Percentiles rank a stretch among this genome's conserved stretches.
Evolutionary conservation across 352 stramenopile species (phyloP).

Genomic region (Phytophthora palmivora): DNA sequence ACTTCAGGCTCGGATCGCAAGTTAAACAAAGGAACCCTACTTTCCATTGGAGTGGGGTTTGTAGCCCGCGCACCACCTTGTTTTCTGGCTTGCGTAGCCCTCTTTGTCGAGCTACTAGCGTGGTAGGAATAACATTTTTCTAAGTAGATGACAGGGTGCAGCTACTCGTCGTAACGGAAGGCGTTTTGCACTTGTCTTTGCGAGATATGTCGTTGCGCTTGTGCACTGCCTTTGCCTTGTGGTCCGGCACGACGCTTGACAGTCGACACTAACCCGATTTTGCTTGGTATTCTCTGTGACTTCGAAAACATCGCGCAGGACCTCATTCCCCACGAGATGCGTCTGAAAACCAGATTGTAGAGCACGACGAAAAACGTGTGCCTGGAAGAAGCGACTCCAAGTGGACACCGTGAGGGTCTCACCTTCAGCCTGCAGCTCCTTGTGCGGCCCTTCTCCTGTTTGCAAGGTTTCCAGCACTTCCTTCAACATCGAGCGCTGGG

Average conservation of each 20-base stretch:
- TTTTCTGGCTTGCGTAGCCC: slow-evolving; percentile 9
- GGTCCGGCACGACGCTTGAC: slow-evolving; percentile 53
- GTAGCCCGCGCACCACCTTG: slow-evolving; percentile 5
- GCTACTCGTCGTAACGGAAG: slow-evolving; percentile 71
- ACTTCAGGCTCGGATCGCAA: slow-evolving; percentile 22
- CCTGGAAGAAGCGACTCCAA: slow-evolving; percentile 74
- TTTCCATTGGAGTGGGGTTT: slow-evolving; percentile 31
- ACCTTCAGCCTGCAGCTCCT: slow-evolving; percentile 60
- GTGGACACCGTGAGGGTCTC: slow-evolving; percentile 61
- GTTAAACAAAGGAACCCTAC: slow-evolving; percentile 19
- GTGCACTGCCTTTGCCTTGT: slow-evolving; percentile 58
- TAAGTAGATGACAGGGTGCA: slow-evolving; percentile 8
- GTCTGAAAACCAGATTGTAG: slow-evolving; percentile 68
- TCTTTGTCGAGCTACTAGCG: slow-evolving; percentile 1
- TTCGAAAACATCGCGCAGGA: slow-evolving; percentile 71
- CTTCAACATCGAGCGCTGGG: slow-evolving; percentile 70
- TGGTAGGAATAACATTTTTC: slow-evolving; percentile 1
- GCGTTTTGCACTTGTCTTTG: slow-evolving; percentile 65
- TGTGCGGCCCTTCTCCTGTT: slow-evolving; percentile 60
- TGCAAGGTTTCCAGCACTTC: slow-evolving; percentile 70
- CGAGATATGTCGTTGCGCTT: slow-evolving; percentile 63
- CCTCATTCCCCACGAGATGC: slow-evolving; percentile 62
- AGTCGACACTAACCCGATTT: slow-evolving; percentile 60
- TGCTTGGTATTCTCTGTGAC: slow-evolving; percentile 52
- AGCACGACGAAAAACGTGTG: slow-evolving; percentile 59